phyloP scores from a whole-genome alignment of 1,139 yeast genomes.

The Diutina neorugosa region DNA sequence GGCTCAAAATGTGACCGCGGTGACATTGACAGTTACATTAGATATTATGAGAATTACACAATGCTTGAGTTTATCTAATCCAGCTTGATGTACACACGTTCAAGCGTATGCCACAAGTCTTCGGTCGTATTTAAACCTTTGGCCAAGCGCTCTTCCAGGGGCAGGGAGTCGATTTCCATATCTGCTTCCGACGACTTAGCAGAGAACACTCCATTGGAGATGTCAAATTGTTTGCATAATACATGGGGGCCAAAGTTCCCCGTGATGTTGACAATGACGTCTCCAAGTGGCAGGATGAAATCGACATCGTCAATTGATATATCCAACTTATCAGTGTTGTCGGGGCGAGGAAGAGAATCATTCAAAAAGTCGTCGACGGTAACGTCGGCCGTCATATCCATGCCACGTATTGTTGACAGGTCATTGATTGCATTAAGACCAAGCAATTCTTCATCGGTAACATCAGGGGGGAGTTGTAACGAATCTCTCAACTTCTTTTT shows the following conservation, averaged over 20 bases:
- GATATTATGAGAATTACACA: background rate
- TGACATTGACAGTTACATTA: background rate
- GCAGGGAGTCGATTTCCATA: background rate
- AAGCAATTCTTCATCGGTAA: constrained; percentile 28
- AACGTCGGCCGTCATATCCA: constrained; percentile 5
- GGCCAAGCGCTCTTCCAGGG: background rate
- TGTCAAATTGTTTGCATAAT: background rate
- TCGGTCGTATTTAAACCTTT: background rate
- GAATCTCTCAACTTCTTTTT: constrained; percentile 21
- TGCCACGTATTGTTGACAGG: constrained; percentile 9
- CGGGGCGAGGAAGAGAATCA: background rate
- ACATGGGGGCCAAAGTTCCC: background rate
- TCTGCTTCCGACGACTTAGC: background rate
- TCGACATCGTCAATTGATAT: background rate
- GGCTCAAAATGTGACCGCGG: background rate
- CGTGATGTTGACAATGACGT: background rate
- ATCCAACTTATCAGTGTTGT: background rate
- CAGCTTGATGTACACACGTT: background rate
- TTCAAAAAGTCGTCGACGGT: background rate
- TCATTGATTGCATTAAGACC: constrained; percentile 22
- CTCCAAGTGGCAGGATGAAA: background rate
- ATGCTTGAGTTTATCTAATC: background rate
- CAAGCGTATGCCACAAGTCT: background rate
- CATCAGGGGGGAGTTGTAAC: constrained; percentile 23
- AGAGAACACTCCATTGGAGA: background rate